Conservation (phyloP, 441 rosid genomes). For the Aquilaria agallochum region DNA sequence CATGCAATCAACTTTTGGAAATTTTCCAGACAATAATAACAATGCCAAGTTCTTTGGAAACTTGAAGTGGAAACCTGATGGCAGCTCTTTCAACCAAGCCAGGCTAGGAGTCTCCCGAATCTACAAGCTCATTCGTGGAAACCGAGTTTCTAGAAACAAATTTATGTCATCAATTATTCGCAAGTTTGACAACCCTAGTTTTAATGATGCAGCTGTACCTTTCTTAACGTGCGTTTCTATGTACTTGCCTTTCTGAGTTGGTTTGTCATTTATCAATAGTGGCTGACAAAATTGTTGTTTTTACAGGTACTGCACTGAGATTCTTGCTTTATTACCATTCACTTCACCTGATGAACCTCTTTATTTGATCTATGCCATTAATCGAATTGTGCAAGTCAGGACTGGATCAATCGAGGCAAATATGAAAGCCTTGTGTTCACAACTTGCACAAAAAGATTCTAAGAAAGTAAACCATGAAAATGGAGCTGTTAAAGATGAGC, state of each 20-base stretch:
- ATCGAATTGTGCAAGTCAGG: slow-evolving; percentile 91
- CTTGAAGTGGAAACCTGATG: slow-evolving; percentile 63
- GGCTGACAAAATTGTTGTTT: slow-evolving; percentile 18
- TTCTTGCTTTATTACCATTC: slow-evolving; percentile 92
- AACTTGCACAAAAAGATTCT: slow-evolving; percentile 51
- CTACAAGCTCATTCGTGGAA: slow-evolving; percentile 96
- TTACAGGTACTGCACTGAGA: slow-evolving; percentile 90
- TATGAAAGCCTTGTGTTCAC: slow-evolving; percentile 65
- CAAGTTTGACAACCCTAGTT: slow-evolving; percentile 83
- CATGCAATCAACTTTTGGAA: slow-evolving; percentile 54
- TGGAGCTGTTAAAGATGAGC: slow-evolving; percentile 44
- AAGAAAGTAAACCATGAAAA: slow-evolving; percentile 36
- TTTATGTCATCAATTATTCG: slow-evolving; percentile 98
- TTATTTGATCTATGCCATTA: slow-evolving; percentile 84
- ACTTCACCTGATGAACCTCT: slow-evolving; percentile 96
- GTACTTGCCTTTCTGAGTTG: slow-evolving; percentile 10
- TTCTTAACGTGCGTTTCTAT: slow-evolving; percentile 73
- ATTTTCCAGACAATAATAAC: slow-evolving; percentile 38
- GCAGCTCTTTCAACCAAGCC: slow-evolving; percentile 70
- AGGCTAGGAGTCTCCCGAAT: slow-evolving; percentile 97
- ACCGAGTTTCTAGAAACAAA: slow-evolving; percentile 86
- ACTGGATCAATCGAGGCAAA: slow-evolving; percentile 95
- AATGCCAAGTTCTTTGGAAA: slow-evolving; percentile 57
- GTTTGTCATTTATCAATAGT: slow-evolving; percentile 13
- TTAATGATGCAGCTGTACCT: slow-evolving; percentile 59